A percentile compares a stretch with the other conserved stretches of the same genome.
These are phyloP conservation scores for Lagerstroemia speciosa DNA, from an alignment of 345 rosid species.

Conservation along the genomic window DNA sequence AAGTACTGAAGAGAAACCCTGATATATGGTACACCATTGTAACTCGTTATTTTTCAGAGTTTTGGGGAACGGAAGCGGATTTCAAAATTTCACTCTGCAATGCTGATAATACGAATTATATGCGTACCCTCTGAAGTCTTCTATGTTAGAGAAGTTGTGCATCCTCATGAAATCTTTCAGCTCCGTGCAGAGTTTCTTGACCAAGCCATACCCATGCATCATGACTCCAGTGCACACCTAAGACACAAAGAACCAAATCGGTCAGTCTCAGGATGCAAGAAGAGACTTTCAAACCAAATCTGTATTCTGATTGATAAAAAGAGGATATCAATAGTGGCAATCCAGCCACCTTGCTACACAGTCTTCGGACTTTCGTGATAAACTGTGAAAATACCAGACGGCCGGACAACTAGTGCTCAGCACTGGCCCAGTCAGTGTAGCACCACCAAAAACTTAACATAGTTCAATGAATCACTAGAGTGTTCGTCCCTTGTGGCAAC, in stretches of 20 bases:
- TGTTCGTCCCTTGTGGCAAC: background rate
- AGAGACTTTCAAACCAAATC: background rate
- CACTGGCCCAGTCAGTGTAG: no score
- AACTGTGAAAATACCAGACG: no score
- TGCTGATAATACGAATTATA: background rate
- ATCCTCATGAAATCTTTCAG: conserved; percentile 80
- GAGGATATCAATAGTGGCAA: no score
- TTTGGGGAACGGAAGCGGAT: background rate
- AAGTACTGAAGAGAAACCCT: conserved; percentile 81
- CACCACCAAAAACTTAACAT: no score
- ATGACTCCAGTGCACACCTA: conserved; percentile 97
- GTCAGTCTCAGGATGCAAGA: background rate
- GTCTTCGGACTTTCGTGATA: no score
- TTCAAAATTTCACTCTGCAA: background rate
- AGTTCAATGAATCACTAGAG: background rate
- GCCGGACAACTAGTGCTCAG: no score
- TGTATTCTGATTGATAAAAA: background rate
- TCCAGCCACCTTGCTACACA: no score
- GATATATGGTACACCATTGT: conserved; percentile 4
- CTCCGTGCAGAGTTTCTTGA: conserved; percentile 70
- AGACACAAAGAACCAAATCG: background rate
- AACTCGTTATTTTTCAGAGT: background rate
- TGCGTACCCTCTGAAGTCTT: conserved; percentile 87
- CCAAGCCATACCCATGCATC: conserved; percentile 95
- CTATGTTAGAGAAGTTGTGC: conserved; percentile 72